Conservation (phyloP, 495 filamentous ascomycete genomes). For the Daldinia childiae region DNA sequence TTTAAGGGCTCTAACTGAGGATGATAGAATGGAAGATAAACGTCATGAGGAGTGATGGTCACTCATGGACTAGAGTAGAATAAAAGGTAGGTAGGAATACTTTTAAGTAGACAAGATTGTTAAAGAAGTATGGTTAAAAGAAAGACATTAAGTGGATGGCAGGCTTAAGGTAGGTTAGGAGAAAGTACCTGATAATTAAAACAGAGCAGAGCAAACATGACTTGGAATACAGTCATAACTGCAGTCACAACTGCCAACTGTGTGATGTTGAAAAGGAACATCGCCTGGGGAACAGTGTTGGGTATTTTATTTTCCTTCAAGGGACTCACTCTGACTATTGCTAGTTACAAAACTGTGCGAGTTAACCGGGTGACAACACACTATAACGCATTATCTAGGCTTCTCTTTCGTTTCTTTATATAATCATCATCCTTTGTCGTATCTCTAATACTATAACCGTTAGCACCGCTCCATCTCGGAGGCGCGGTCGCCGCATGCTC, state of each 20-base stretch:
- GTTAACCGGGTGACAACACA: background rate
- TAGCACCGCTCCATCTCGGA: slow-evolving; percentile 11
- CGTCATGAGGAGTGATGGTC: background rate
- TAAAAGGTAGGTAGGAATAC: background rate
- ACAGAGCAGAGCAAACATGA: background rate
- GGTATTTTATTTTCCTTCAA: slow-evolving; percentile 1
- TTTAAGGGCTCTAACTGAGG: too few relatives aligned
- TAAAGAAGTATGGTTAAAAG: background rate
- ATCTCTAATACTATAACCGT: background rate
- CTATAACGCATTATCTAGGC: background rate
- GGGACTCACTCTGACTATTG: background rate
- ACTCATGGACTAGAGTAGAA: background rate
- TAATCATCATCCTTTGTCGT: background rate
- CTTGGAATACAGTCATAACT: background rate
- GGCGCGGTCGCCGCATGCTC: slow-evolving; percentile 12
- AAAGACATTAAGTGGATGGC: background rate
- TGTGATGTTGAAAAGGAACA: background rate
- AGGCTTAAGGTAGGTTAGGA: background rate
- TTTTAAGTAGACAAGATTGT: background rate
- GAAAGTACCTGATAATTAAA: too few relatives aligned
- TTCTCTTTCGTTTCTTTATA: slow-evolving; percentile 19
- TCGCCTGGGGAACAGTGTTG: background rate
- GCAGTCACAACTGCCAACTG: background rate
- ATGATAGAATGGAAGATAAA: background rate
- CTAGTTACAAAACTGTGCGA: background rate